Base-by-base conservation (phyloP, 192 early-diverging fungal genomes). In the Coemansia sp. region DNA sequence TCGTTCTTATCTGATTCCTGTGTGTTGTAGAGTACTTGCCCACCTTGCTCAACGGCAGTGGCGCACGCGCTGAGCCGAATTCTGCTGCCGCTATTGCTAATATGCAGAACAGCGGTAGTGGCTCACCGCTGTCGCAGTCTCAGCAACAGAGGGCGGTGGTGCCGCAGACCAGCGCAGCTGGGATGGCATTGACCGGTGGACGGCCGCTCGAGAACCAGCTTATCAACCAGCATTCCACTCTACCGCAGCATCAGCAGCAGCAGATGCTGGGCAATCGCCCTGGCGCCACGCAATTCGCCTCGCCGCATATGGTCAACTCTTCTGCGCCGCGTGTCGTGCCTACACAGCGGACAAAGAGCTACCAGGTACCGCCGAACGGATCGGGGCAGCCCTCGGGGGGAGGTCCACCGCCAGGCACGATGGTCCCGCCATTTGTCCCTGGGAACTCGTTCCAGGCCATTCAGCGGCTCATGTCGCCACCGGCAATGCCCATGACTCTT, bases 391-490 rank as follows among this genome's bases (percentile, higher is more conserved):
- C 48, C 48, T 52, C 48, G 11, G 48, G 11, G 11, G 50, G 26
- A 12, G 50, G 50, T 1, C 26, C 50, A 53, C 50, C 50, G 14
- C 50, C 23, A 14, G 50, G 50, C 50, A 16, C 50, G 1, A 28
- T 53, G 26, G 50, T 28, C 5, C 50, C 50, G 28, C 12, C 25
- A 3, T 53, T 53, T 53, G 14, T 16, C 5, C 25, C 50, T 0
- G 28, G 11, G 26, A 53, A 53, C 26, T 53, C 58, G 34, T 53
- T 69, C 16, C 76, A 73, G 34, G 48, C 55, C 1, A 68, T 75
- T 26, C 72, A 80, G 20, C 62, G 50, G 37, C 58, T 74, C 37
- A 74, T 79, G 55, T 73, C 77, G 34, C 31, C 56, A 3, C 13
- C 56, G 8, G 33, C 33, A 9, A 21, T 36, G 25, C 34, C 56